Base-by-base conservation (phyloP, 805 yeast species). In the Kuraishia cidri region DNA sequence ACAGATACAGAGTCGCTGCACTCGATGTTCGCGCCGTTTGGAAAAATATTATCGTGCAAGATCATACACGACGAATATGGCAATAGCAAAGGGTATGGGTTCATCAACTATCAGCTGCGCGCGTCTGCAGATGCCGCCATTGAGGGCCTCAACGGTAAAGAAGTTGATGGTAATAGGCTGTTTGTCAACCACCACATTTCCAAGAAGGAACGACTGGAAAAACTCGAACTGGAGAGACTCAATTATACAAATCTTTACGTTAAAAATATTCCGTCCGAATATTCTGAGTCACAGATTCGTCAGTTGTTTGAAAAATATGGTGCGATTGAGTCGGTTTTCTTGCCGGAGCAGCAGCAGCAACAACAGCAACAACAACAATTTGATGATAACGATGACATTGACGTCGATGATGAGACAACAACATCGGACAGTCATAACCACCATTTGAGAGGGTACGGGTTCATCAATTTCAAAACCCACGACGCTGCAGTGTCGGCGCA, bases 161-260 rank as follows among this genome's bases (percentile, higher is more conserved):
- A 35, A 19, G 35, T 50, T 7, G 27, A 30, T n/a, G 56, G 51
- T 26, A 48, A 58, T 35, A 55, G 59, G 15, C 48, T 72, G 23
- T 74, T 69, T 43, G 66, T 79, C 31, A 76, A 79, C 44, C 75
- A 66, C 46, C 85, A 80, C 49, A 66, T 78, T 29, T 77, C 80
- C 30, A 72, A 75, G 42, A 66, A 69, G 37, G 85, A 79, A 46
- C 58, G 87, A 33, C 58, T 69, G 31, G 54, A 64, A 30, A 67
- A 67, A 35, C 54, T 68, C 31, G 69, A 64, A 39, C 51, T 58
- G 26, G 62, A 59, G 40, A 61, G 60, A 42, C 52, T 68, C 29
- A 70, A 70, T 38, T 72, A 69, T 46, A 64, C 64, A 31, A 70
- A 70, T 35, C 58, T 81, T 24, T 73, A 76, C 37, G 66, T 75